phyloP scores from a whole-genome alignment of 805 yeast genomes.

The Spathaspora gorwiae region DNA sequence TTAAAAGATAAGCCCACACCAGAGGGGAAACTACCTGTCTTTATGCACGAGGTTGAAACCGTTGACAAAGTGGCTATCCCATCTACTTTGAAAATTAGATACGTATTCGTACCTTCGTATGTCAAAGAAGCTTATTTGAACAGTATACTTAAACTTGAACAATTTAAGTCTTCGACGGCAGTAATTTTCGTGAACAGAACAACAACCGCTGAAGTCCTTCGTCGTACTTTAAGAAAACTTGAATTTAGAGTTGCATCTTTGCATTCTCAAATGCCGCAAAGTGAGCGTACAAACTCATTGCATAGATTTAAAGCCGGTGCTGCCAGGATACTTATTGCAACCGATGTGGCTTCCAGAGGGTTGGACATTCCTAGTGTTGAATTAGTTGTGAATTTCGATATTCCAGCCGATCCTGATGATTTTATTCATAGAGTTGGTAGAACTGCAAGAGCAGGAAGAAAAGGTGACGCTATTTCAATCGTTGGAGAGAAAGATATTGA shows the following conservation, averaged over 20 bases:
- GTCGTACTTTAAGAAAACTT: conserved; percentile 68
- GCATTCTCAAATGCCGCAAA: conserved; percentile 93
- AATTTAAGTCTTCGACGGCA: conserved; percentile 61
- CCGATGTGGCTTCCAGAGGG: conserved; percentile 97
- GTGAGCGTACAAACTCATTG: conserved; percentile 83
- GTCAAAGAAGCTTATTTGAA: conserved; percentile 87
- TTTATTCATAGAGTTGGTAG: conserved; percentile 97
- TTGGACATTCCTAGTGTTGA: conserved; percentile 92
- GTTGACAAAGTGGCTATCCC: conserved; percentile 81
- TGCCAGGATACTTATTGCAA: conserved; percentile 87
- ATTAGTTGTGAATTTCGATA: conserved; percentile 83
- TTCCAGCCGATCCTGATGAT: conserved; percentile 95
- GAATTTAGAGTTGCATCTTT: conserved; percentile 83
- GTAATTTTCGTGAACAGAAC: conserved; percentile 92
- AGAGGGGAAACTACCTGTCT: conserved; percentile 51
- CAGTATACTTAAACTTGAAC: conserved; percentile 58
- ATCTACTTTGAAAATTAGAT: conserved; percentile 56
- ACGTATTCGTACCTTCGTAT: conserved; percentile 75
- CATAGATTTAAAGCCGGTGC: conserved; percentile 94
- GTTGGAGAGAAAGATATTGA: conserved; percentile 82
- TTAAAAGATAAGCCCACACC: conserved; percentile 62
- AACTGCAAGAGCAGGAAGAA: conserved; percentile 96
- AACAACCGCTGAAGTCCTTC: conserved; percentile 78
- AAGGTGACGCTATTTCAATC: conserved; percentile 77
- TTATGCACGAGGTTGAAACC: conserved; percentile 69